A percentile compares a stretch with the other conserved stretches of the same genome.
These are phyloP conservation scores for Phialophora expanda DNA, from an alignment of 2,329 filamentous ascomycete genomes.

Conservation along the genomic window DNA sequence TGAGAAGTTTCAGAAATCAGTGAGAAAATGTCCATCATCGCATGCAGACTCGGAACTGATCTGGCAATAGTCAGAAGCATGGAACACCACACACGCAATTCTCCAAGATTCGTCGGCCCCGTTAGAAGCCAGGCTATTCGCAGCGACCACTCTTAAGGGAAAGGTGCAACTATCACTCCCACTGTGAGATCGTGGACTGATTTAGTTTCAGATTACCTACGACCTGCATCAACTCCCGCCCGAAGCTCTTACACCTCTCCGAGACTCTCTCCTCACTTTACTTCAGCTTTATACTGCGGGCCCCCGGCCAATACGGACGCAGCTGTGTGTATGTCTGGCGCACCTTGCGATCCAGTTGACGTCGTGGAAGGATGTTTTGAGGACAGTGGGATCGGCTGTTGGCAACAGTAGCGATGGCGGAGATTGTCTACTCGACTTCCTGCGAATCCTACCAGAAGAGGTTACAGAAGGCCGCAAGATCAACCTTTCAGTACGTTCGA, in stretches of 20 bases:
- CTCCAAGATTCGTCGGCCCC: slow-evolving; percentile 77
- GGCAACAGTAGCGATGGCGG: slow-evolving; percentile 70
- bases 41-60: slow-evolving; percentile 36
- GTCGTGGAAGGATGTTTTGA: slow-evolving; percentile 90
- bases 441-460: slow-evolving; percentile 96
- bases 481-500: slow-evolving; percentile 94
- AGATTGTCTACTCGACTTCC: slow-evolving; percentile 90
- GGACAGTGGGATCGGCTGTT: slow-evolving; percentile 77
- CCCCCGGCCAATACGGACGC: slow-evolving; percentile 81
- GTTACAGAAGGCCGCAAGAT: slow-evolving; percentile 99
- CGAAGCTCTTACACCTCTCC: slow-evolving; percentile 74
- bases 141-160: slow-evolving; percentile 94
- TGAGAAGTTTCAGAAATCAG: slow-evolving; percentile 97
- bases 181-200: slow-evolving; percentile 17
- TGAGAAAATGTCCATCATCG: slow-evolving; percentile 52
- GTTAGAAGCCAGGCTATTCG: slow-evolving; percentile 88
- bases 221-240: slow-evolving; percentile 87
- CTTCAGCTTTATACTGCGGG: slow-evolving; percentile 81
- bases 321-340: slow-evolving; percentile 92
- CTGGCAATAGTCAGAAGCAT: slow-evolving; percentile 66
- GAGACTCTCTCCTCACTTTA: slow-evolving; percentile 81
- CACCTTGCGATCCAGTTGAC: slow-evolving; percentile 96
- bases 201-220: slow-evolving; percentile 78
- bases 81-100: slow-evolving; percentile 85
- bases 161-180: slow-evolving; percentile 66